phyloP scores from a whole-genome alignment of 2,329 filamentous ascomycete species.

The Fusarium domesticum region DNA sequence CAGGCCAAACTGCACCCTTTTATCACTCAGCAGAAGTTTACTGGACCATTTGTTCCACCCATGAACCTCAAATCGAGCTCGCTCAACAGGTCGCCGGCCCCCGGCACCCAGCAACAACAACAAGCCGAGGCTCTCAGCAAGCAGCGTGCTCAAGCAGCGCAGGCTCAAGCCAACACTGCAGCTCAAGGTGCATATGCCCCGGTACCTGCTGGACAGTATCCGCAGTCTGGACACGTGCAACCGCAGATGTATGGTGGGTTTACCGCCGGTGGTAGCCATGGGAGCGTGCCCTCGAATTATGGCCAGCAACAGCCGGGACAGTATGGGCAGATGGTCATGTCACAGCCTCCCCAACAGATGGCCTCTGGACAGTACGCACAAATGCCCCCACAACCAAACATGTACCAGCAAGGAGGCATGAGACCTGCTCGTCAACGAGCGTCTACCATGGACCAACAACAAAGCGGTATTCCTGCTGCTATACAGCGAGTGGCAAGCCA shows the following conservation, averaged over 20 bases:
- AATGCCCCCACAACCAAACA: conserved; percentile 47
- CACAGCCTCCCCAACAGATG: conserved; percentile 64
- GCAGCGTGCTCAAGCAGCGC: conserved; percentile 73
- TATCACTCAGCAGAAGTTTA: conserved; percentile 97
- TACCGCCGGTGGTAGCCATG: conserved; percentile 49
- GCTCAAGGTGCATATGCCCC: conserved; percentile 63
- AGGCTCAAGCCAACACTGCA: conserved; percentile 66
- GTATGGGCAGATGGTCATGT: conserved; percentile 73
- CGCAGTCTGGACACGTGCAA: conserved; percentile 45
- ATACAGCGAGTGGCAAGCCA: conserved; percentile 95
- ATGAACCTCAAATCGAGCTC: conserved; percentile 93
- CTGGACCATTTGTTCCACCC: conserved; percentile 90
- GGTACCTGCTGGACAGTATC: conserved; percentile 48
- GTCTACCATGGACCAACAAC: conserved; percentile 93
- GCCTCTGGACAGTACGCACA: conserved; percentile 61
- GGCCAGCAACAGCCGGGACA: conserved; percentile 60
- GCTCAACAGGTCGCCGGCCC: conserved; percentile 81
- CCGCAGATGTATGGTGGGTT: conserved; percentile 84
- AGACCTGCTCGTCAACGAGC: conserved; percentile 81
- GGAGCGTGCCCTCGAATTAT: conserved; percentile 68
- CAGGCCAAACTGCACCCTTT: conserved; percentile 97
- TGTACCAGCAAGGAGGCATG: conserved; percentile 64
- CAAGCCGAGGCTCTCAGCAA: conserved; percentile 93
- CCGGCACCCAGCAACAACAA: conserved; percentile 92
- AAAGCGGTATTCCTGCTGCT: conserved; percentile 85